phyloP scores from a whole-genome alignment of 1,139 yeast genomes.

The Saccharomyces hybrid region DNA sequence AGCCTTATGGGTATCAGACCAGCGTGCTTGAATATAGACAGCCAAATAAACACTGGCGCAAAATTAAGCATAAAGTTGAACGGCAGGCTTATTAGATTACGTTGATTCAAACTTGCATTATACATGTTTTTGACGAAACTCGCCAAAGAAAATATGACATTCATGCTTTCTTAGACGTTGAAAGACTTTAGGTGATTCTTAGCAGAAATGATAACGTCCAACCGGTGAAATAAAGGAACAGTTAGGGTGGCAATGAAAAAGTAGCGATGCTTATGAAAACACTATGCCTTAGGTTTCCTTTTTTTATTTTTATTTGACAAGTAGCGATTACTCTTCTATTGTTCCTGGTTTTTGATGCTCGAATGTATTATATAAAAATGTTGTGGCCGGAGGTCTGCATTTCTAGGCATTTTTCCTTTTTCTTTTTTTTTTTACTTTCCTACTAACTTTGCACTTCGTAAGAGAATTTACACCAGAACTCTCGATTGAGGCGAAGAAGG shows the following conservation, averaged over 20 bases:
- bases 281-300: background rate
- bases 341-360: background rate
- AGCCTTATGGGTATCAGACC: constrained; percentile 47
- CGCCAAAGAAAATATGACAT: constrained; percentile 4
- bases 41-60: constrained; percentile 50
- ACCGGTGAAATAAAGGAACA: background rate
- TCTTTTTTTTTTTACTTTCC: background rate
- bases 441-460: background rate
- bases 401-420: background rate
- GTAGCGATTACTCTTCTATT: background rate
- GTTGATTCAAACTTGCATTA: constrained; percentile 32
- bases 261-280: background rate
- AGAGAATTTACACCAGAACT: background rate
- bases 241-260: background rate
- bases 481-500: background rate
- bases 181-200: background rate
- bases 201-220: background rate
- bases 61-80: constrained; percentile 45
- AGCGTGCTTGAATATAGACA: constrained; percentile 53
- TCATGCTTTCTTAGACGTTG: background rate
- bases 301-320: background rate
- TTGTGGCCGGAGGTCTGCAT: background rate
- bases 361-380: background rate
- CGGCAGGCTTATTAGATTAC: constrained; percentile 35
- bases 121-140: constrained; percentile 14